Evolutionary conservation across 768 basidiomycete genomes (phyloP), one percentile per base, ranked within the genome.

Genomic region (Brasilioporus rufonigricans): DNA sequence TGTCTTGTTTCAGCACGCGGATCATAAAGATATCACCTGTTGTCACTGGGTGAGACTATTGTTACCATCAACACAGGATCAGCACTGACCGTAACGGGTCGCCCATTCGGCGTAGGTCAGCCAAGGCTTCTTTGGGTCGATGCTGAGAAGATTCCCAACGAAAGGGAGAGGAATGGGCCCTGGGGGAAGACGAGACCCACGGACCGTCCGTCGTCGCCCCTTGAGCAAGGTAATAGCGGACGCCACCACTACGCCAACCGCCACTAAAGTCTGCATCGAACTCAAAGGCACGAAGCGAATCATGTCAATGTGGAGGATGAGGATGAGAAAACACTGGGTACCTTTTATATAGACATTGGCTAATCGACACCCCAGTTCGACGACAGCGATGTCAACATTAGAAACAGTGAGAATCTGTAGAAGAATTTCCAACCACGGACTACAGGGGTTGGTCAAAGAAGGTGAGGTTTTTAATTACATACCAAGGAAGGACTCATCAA

Each of bases 1-100:
- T 56, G 27, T 64, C 60, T 48, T 64, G 60, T 23, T 56, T 61
- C 11, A 66, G 39, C 8, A 64, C 53, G 33, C 58, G 57, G 24
- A 66, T 39, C 51, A 47, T 65, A 14, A 64, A 61, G 14, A 67
- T 53, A 32, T 59, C 55, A 4, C 65, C 64, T 66, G 24, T 40
- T 10, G 12, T 1, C 14, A 10, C 8, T 8, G 31, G 26, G n/a
- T 57, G 24, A 50, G 43, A 3, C 5, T 31, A 29, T 11, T 21
- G 11, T 9, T 10, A 39, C 4, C 24, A 27, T n/a, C n/a, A 19
- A 41, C 19, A 14, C 16, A 29, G 12, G 3, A 45, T 12, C 3
- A 10, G 36, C 38, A 8, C 58, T 2, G 12, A 66, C 64, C 61
- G 10, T 66, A 65, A 32, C 39, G 56, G 50, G 31, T 41, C 1